Evolutionary conservation across 352 stramenopile genomes (phyloP).

Genomic region (Pythium vanterpoolii): DNA sequence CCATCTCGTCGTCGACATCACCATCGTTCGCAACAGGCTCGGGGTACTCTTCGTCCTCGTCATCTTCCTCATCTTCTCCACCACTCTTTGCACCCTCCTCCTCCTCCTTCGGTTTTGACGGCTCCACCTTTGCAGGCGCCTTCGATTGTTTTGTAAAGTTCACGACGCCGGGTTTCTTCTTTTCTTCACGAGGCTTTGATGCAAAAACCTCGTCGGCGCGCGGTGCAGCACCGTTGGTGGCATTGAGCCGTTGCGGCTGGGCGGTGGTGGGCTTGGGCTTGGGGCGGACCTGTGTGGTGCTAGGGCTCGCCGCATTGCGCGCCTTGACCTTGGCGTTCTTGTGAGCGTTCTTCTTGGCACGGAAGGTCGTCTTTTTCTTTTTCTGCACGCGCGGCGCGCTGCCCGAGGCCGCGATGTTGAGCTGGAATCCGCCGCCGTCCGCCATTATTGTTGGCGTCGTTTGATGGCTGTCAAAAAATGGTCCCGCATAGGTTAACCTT

Average conservation of each 20-base stretch:
- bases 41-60: constrained; percentile 19
- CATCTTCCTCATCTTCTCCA: constrained; percentile 12
- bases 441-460: constrained; percentile 5
- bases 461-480: constrained; percentile 11
- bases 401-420: constrained; percentile 72
- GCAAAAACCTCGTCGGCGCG: not conserved
- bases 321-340: constrained; percentile 44
- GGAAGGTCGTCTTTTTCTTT: constrained; percentile 78
- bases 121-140: not conserved
- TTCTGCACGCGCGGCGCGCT: constrained; percentile 28
- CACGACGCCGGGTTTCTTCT: constrained; percentile 15
- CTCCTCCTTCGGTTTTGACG: constrained; percentile 15
- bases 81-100: constrained; percentile 12
- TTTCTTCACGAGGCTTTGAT: not conserved
- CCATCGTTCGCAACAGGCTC: constrained; percentile 2
- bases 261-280: not conserved
- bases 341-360: constrained; percentile 67
- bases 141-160: constrained; percentile 12
- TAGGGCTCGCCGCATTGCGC: not conserved
- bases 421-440: constrained; percentile 65
- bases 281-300: not conserved
- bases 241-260: not conserved
- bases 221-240: not conserved
- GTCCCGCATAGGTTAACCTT: constrained; percentile 21
- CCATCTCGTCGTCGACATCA: constrained; percentile 25